These are phyloP conservation scores for Caryocar brasiliense DNA, from an alignment of 441 rosid genomes.

Conservation along the genomic window DNA sequence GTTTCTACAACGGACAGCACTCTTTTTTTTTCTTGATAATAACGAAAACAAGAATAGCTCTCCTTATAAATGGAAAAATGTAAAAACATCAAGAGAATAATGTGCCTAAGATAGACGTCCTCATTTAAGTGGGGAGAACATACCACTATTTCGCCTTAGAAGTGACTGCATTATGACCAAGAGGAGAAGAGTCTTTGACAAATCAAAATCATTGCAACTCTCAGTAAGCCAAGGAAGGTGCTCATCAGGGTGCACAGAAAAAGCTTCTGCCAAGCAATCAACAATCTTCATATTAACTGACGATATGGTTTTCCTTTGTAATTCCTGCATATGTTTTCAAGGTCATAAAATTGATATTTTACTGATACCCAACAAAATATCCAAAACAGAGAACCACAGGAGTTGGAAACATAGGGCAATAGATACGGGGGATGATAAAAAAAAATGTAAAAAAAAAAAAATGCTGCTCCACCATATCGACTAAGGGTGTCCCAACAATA, in stretches of 20 bases:
- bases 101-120: no score
- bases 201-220: constrained; percentile 36
- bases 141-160: constrained; percentile 29
- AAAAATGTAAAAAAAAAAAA: no score
- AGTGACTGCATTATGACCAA: constrained; percentile 68
- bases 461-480: no score
- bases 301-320: constrained; percentile 34
- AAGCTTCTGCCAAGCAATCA: constrained; percentile 46
- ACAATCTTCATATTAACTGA: constrained; percentile 55
- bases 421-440: no score
- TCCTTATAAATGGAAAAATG: no score
- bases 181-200: constrained; percentile 65
- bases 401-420: background rate
- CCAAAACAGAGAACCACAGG: background rate
- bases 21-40: no score
- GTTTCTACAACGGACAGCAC: no score
- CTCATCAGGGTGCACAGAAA: constrained; percentile 42
- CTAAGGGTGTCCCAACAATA: no score
- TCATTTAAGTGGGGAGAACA: constrained; percentile 8
- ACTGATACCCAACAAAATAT: constrained; percentile 6
- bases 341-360: constrained; percentile 14
- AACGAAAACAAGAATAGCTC: no score
- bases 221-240: constrained; percentile 44
- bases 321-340: constrained; percentile 43
- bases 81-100: no score